A percentile compares a stretch with the other conserved stretches of the same genome.
phyloP scores from a whole-genome alignment of 805 yeast species.

The Blastobotrys chiropterorum region DNA sequence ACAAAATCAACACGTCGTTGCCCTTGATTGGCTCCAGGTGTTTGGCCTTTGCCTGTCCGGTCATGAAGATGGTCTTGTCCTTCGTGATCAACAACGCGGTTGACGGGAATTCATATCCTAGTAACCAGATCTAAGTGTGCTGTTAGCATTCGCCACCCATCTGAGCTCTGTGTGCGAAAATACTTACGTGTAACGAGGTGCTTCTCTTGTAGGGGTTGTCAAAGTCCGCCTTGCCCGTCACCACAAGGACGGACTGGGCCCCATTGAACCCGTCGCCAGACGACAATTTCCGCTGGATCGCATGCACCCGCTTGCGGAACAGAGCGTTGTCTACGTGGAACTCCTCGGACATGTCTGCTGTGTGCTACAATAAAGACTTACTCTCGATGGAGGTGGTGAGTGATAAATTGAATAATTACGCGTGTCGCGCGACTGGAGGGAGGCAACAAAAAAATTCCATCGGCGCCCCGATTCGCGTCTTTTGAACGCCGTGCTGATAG shows the following conservation, averaged over 20 bases:
- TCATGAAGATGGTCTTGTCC: slow-evolving; percentile 56
- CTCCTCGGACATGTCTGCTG: background rate
- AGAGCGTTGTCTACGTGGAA: slow-evolving; percentile 26
- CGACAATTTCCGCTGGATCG: slow-evolving; percentile 22
- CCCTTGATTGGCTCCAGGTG: slow-evolving; percentile 57
- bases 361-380: background rate
- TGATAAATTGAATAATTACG: background rate
- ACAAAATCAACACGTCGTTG: slow-evolving; percentile 50
- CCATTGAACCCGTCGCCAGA: slow-evolving; percentile 33
- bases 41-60: slow-evolving; percentile 80
- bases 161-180: background rate
- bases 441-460: background rate
- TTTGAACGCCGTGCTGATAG: too few relatives aligned
- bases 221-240: slow-evolving; percentile 81
- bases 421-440: background rate
- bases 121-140: slow-evolving; percentile 57
- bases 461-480: too few relatives aligned
- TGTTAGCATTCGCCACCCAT: background rate
- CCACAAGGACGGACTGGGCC: slow-evolving; percentile 50
- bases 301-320: slow-evolving; percentile 29
- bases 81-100: slow-evolving; percentile 64
- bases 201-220: slow-evolving; percentile 87
- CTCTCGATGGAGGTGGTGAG: too few relatives aligned
- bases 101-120: slow-evolving; percentile 95
- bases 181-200: slow-evolving; percentile 57